Base-by-base conservation (phyloP, 2,329 filamentous ascomycete genomes). In the Diaporthe australafricana region DNA sequence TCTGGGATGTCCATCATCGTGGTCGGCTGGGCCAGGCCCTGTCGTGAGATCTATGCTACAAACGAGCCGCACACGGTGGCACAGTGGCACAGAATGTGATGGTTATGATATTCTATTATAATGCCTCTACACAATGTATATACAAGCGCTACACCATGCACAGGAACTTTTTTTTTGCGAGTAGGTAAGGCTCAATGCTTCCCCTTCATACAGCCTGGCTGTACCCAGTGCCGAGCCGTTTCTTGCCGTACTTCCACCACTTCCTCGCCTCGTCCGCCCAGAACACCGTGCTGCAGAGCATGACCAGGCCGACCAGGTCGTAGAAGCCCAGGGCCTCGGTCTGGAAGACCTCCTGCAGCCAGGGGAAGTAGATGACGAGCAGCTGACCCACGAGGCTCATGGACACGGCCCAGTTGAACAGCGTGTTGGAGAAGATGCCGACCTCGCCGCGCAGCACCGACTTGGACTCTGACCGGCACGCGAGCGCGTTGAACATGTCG, bases 401-500 rank as follows among this genome's bases (percentile, higher is more conserved):
- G 11, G 92, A 88, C 2, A 99, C 96, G 0, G 96, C 95, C 87
- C 96, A 98, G 83, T 98, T 98, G 85, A 99, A 99, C 83, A 99
- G 93, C 73, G 91, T 92, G 80, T 99, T 99, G 11, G 92, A 91
- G 71, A 96, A 93, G 16, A 97, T 81, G 11, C 93, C 90, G 65
- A 97, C 87, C 80, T 99, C 95, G 50, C 96, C 96, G 32, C 92
- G 88, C 4, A 99, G 88, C 6, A 99, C 87, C 14, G 94, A 97
- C 81, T 98, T 98, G 74, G 89, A 91, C 80, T 98, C 95, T 9
- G 93, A 97, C 60, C 96, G 94, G 83, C 96, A 99, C 20, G 94
- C 92, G 27, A 99, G 87, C 1, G 96, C 96, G 82, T 99, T 98
- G 87, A 98, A 98, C 96, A 99, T 99, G 86, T 99, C 96, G 82